Evolutionary conservation across 805 yeast genomes (phyloP), one percentile per base, ranked within the genome.

Genomic region (Myxozyma sirexii): DNA sequence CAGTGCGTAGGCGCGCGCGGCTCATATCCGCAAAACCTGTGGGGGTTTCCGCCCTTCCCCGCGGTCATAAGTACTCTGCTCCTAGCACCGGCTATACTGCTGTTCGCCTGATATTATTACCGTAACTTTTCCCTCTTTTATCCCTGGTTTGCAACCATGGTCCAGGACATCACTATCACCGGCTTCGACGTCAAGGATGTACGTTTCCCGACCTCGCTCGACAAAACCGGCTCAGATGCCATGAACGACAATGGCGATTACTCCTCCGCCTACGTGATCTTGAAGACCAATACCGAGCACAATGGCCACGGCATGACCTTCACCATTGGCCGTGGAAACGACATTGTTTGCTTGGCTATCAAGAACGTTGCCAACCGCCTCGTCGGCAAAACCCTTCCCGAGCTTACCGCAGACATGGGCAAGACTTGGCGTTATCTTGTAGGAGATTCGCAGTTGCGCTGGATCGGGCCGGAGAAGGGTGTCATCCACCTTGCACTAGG

Each of bases 391-490:
- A 59, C 67, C 7, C 68, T 76, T 43, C 71, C 66, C 19, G 68
- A 69, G 17, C 67, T 77, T 53, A 71, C 75, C 23, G 57, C 61
- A n/a, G 73, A 77, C 58, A 74, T 77, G 69, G 80, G 79, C 6
- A 70, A 68, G 17, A 76, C 79, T 13, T 77, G 79, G 79, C 70
- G 74, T 57, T 69, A 73, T 56, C 69, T 77, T 60, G 77, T 77
- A 15, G 66, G 73, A 12, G 80, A 77, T 60, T 70, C 75, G 24
- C 79, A 76, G 61, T 70, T 75, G 60, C 73, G 80, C 55, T 77
- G 80, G 80, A 69, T 77, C 54, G 80, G 80, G 8, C 80, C 80
- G n/a, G 80, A 77, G 60, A 76, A 77, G 60, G 77, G 79, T 21
- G 75, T 74, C 24, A 74, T 74, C 38, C 80, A 77, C 60, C 69